Conservation (phyloP, 1,284 basidiomycete genomes). For the Termitomyces sp. region DNA sequence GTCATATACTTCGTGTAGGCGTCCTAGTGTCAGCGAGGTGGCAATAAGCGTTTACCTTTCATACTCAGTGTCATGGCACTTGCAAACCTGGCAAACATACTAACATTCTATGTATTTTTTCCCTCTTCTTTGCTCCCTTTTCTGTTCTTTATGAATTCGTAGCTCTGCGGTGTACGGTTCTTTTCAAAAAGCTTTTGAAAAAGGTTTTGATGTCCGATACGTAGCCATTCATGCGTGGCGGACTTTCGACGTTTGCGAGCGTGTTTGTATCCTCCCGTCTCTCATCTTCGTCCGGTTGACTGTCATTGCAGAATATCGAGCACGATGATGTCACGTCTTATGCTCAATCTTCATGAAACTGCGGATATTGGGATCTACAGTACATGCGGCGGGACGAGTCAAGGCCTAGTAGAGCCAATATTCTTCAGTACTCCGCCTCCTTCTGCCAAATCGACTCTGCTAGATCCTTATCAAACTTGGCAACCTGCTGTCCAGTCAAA, state of each 20-base stretch:
- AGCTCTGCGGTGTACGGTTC: neutral
- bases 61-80: constrained; percentile 2
- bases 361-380: neutral
- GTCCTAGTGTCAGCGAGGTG: neutral
- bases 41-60: neutral
- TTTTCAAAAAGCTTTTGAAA: no score
- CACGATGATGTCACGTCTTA: neutral
- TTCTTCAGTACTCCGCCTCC: neutral
- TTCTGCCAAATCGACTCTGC: no score
- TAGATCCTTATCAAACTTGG: no score
- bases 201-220: neutral
- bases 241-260: neutral
- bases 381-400: neutral
- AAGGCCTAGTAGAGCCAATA: neutral
- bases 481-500: no score
- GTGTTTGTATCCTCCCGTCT: neutral
- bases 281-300: neutral
- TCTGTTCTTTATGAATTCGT: neutral
- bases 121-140: neutral
- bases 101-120: neutral
- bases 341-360: neutral
- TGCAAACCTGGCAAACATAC: neutral
- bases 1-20: neutral
- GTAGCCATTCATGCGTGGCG: neutral
- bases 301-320: neutral